Evolutionary conservation across 768 basidiomycete genomes (phyloP), one percentile per base, ranked within the genome.

Genomic region (Thelephora aurantiotincta): DNA sequence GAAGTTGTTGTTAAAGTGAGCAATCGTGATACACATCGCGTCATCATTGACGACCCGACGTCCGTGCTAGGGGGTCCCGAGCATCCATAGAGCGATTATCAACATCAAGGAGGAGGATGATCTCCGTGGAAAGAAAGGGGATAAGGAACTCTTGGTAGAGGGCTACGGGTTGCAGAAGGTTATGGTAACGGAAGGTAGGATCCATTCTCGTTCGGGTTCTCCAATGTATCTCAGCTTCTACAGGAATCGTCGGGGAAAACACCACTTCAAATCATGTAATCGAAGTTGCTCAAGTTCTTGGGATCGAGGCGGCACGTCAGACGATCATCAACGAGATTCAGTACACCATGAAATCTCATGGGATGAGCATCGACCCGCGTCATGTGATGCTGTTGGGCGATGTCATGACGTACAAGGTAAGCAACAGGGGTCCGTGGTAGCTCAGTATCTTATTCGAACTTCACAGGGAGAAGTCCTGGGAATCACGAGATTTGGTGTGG

Each of bases 331-430:
- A 94, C 58, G 91, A 99, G 62, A 96, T 98, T 55, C 86, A 94
- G 60, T 88, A 89, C 59, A 98, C 90, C 11, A 99, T 99, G 96
- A 76, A 78, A 54, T 84, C 82, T 47, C 96, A 99, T 68, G 91
- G 91, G 57, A 93, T 99, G 86, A 92, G 82, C 50, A 97, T 99
- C 57, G 96, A 99, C 62, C 93, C 94, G 51, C 86, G 96, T 46
- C 96, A 99, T 63, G 88, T 98, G 57, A 96, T 97, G 90, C 68
- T 99, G 35, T 77, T 99, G 11, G 96, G 93, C 43, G 96, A 99
- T 64, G 92, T 97, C 50, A 99, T 99, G 96, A 79, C 81, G 23
- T 97, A 94, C 68, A 99, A 99, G 79, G 91, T 82, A 50, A 33
- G 61, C 49, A 4, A 18, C 14, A 9, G 9, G 11, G 16, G 9